Conservation (phyloP, 2,329 filamentous ascomycete genomes). For the Bimuria novae-zelandiae region DNA sequence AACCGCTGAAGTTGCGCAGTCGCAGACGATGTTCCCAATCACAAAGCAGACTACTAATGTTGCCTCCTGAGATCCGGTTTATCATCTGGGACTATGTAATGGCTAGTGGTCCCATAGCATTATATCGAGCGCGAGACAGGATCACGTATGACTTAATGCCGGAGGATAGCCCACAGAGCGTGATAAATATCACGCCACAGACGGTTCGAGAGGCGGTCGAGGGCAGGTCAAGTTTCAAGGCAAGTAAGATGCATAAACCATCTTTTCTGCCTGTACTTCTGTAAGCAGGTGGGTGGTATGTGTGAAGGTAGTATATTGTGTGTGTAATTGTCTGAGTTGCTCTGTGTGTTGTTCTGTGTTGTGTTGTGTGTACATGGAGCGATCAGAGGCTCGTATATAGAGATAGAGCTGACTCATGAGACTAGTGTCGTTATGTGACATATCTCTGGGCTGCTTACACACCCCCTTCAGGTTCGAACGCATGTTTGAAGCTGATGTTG, state of each 20-base stretch:
- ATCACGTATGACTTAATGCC: neutral
- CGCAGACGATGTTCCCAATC: neutral
- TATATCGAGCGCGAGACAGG: neutral
- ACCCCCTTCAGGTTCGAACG: too few relatives aligned
- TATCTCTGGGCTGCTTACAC: too few relatives aligned
- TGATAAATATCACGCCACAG: neutral
- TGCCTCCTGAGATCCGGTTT: neutral
- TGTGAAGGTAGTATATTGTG: too few relatives aligned
- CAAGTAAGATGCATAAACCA: neutral
- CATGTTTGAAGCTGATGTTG: too few relatives aligned
- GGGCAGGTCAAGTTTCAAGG: neutral
- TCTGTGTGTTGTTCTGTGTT: too few relatives aligned
- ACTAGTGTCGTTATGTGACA: too few relatives aligned
- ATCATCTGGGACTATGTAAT: neutral
- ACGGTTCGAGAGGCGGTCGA: neutral
- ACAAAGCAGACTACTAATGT: neutral
- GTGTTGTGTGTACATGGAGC: too few relatives aligned
- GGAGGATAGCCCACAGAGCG: neutral
- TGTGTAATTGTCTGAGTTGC: too few relatives aligned
- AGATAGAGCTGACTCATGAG: too few relatives aligned
- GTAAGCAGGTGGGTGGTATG: too few relatives aligned
- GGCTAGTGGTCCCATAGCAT: neutral
- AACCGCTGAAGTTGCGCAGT: neutral
- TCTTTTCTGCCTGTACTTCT: neutral
- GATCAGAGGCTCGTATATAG: too few relatives aligned